These are phyloP conservation scores for Leishmania gerbilli DNA, from an alignment of 208 protist genomes.

Conservation along the genomic window DNA sequence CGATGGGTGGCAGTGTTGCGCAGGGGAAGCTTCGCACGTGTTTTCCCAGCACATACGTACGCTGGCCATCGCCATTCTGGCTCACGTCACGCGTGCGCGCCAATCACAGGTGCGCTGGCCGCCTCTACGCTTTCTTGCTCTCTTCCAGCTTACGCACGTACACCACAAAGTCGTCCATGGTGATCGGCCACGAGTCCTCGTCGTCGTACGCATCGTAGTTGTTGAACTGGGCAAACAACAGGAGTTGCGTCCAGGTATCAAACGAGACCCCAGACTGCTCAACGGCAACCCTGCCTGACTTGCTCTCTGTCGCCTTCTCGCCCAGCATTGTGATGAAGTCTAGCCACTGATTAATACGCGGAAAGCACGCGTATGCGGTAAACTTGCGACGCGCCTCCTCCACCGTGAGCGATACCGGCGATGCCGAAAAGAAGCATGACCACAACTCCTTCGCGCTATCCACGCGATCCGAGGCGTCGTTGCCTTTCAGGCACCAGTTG, in stretches of 20 bases:
- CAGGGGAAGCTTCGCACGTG: background rate
- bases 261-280: slow-evolving; percentile 39
- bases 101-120: background rate
- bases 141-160: slow-evolving; percentile 28
- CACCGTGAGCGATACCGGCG: slow-evolving; percentile 22
- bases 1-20: background rate
- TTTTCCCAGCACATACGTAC: no score
- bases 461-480: slow-evolving; percentile 30
- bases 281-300: slow-evolving; percentile 15
- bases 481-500: slow-evolving; percentile 44
- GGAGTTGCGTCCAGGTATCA: slow-evolving; percentile 78
- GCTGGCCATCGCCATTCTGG: no score
- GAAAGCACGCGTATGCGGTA: slow-evolving; percentile 53
- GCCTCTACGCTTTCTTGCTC: slow-evolving; percentile 8
- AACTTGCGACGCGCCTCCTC: slow-evolving; percentile 25
- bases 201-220: slow-evolving; percentile 62
- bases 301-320: slow-evolving; percentile 14
- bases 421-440: slow-evolving; percentile 55
- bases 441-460: slow-evolving; percentile 71
- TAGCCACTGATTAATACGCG: slow-evolving; percentile 52
- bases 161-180: slow-evolving; percentile 84
- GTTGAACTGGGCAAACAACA: slow-evolving; percentile 55
- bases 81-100: background rate
- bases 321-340: slow-evolving; percentile 41
- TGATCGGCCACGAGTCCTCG: slow-evolving; percentile 76